These are phyloP conservation scores for Barnettozyma siamensis DNA, from an alignment of 805 yeast species.

Conservation along the genomic window DNA sequence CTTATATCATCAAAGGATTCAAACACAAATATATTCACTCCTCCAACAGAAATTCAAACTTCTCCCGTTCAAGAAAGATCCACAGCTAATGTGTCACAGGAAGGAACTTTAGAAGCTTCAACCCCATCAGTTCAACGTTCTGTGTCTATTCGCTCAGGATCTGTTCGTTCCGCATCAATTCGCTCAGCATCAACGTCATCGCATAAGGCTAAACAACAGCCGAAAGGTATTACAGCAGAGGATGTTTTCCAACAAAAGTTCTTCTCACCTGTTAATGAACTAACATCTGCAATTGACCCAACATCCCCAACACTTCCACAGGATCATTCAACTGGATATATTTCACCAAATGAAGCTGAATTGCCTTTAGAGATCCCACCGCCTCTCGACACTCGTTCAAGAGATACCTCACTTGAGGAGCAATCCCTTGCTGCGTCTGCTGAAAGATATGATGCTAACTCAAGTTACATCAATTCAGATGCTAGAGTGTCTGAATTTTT, in stretches of 20 bases:
- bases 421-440: slow-evolving; percentile 4
- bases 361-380: slow-evolving; percentile 26
- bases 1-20: slow-evolving; percentile 7
- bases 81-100: neutral
- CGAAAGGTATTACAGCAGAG: slow-evolving; percentile 16
- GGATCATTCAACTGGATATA: neutral
- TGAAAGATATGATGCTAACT: neutral
- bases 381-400: slow-evolving; percentile 12
- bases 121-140: neutral
- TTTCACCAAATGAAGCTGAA: slow-evolving; percentile 19
- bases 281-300: neutral
- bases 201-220: neutral
- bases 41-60: slow-evolving; percentile 18
- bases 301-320: slow-evolving; percentile 1
- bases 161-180: neutral
- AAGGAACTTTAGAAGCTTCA: neutral
- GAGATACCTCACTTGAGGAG: slow-evolving; percentile 5
- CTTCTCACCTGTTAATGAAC: slow-evolving; percentile 2
- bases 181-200: neutral
- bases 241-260: slow-evolving; percentile 19
- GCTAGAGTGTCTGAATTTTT: slow-evolving; percentile 25
- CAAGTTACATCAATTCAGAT: slow-evolving; percentile 8
- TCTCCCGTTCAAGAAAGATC: slow-evolving; percentile 11
- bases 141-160: neutral
- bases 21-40: slow-evolving; percentile 22